Evolutionary conservation across 441 rosid genomes (phyloP).

Genomic region (Gossypium schwendimanii): DNA sequence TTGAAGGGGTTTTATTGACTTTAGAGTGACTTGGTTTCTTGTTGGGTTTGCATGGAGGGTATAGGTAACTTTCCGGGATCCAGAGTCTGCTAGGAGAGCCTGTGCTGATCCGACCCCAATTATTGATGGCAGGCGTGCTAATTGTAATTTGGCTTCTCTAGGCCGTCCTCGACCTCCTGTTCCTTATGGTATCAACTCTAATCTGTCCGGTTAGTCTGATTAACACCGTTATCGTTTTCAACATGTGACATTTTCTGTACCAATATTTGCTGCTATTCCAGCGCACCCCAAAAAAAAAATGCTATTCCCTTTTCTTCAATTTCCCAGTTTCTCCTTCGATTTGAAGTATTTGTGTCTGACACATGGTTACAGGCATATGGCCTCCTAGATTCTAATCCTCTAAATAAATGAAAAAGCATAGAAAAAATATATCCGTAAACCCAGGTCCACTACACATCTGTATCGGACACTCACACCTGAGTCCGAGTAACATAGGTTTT

Average conservation of each 20-base stretch:
- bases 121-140: slow-evolving; percentile 90
- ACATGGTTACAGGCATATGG: too few relatives aligned
- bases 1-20: slow-evolving; percentile 6
- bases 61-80: slow-evolving; percentile 95
- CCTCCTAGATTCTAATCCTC: too few relatives aligned
- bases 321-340: not conserved
- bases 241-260: not conserved
- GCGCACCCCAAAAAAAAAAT: too few relatives aligned
- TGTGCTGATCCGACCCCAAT: slow-evolving; percentile 78
- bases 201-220: slow-evolving; percentile 28
- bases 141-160: slow-evolving; percentile 90
- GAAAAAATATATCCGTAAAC: too few relatives aligned
- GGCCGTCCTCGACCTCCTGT: slow-evolving; percentile 64
- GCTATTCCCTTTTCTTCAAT: not conserved
- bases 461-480: too few relatives aligned
- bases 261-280: not conserved
- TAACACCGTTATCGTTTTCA: not conserved
- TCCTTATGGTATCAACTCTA: slow-evolving; percentile 43
- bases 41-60: slow-evolving; percentile 62
- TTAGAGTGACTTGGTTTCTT: slow-evolving; percentile 39
- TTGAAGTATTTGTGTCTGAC: too few relatives aligned
- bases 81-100: slow-evolving; percentile 90
- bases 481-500: not conserved
- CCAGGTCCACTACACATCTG: too few relatives aligned
- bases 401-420: too few relatives aligned